Evolutionary conservation across 1,139 yeast genomes (phyloP).

Genomic region (Lodderomyces parapsilosis): DNA sequence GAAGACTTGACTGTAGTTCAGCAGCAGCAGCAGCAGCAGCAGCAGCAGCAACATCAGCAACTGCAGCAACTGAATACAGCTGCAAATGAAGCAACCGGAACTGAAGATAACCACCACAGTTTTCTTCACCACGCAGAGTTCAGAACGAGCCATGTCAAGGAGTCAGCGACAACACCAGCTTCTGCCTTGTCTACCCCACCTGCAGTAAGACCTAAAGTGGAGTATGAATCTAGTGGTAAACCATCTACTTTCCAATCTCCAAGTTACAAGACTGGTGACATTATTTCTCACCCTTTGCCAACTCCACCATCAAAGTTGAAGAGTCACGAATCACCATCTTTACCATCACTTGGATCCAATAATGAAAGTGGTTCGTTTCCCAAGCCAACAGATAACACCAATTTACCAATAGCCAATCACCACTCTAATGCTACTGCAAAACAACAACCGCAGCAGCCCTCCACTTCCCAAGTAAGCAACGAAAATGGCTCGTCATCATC

Average conservation of each 20-base stretch:
- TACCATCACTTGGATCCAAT: constrained; percentile 6
- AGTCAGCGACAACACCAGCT: background rate
- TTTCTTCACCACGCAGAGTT: background rate
- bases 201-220: constrained; percentile 3
- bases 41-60: background rate
- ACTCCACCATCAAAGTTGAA: constrained; percentile 14
- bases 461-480: constrained; percentile 40
- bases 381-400: too few species aligned
- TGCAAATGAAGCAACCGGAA: background rate
- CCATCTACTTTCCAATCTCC: constrained; percentile 3
- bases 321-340: constrained; percentile 6
- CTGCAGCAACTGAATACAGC: background rate
- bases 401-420: too few species aligned
- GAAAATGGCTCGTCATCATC: constrained; percentile 40
- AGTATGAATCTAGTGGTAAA: background rate
- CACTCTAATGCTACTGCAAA: constrained; percentile 52
- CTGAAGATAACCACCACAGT: background rate
- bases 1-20: background rate
- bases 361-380: too few species aligned
- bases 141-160: background rate
- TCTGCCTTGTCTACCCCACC: constrained; percentile 4
- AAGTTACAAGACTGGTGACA: constrained; percentile 6
- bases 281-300: constrained; percentile 12
- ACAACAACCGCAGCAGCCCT: too few species aligned
- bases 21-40: too few species aligned